Evolutionary conservation across 2,329 filamentous ascomycete species (phyloP).

Genomic region (Pestalotiopsis sp.): DNA sequence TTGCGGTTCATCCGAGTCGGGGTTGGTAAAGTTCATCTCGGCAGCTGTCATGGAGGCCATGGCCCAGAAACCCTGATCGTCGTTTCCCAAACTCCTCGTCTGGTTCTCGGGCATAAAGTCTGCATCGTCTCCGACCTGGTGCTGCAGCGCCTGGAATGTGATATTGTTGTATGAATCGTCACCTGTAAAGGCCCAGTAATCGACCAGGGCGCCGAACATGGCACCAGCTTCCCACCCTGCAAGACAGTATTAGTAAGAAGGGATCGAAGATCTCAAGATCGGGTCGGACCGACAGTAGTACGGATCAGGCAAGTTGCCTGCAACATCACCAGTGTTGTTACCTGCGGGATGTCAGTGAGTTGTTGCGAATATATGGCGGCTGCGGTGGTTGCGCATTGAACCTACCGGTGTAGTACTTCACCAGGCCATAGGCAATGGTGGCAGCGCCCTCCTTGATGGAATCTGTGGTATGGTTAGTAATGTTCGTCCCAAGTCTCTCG

Average conservation of each 20-base stretch:
- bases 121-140: constrained; percentile 58
- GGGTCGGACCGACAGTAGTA: constrained; percentile 61
- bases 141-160: constrained; percentile 57
- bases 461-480: background rate
- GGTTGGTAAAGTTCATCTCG: constrained; percentile 74
- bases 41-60: constrained; percentile 77
- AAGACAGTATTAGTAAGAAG: constrained; percentile 17
- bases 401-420: constrained; percentile 46
- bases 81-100: constrained; percentile 63
- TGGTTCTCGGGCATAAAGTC: constrained; percentile 71
- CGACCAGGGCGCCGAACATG: constrained; percentile 69
- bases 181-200: constrained; percentile 72
- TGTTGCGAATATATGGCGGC: background rate
- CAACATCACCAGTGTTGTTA: constrained; percentile 58
- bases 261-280: background rate
- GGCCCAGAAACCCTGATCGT: constrained; percentile 85
- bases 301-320: constrained; percentile 58
- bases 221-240: constrained; percentile 72
- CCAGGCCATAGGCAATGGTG: constrained; percentile 46
- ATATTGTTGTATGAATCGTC: constrained; percentile 64
- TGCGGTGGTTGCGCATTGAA: background rate
- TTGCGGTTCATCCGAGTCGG: constrained; percentile 60
- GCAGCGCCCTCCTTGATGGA: constrained; percentile 35
- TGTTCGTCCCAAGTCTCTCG: background rate
- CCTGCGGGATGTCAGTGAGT: constrained; percentile 29